phyloP scores from a whole-genome alignment of 345 rosid species.

The Eucalyptus marginata region DNA sequence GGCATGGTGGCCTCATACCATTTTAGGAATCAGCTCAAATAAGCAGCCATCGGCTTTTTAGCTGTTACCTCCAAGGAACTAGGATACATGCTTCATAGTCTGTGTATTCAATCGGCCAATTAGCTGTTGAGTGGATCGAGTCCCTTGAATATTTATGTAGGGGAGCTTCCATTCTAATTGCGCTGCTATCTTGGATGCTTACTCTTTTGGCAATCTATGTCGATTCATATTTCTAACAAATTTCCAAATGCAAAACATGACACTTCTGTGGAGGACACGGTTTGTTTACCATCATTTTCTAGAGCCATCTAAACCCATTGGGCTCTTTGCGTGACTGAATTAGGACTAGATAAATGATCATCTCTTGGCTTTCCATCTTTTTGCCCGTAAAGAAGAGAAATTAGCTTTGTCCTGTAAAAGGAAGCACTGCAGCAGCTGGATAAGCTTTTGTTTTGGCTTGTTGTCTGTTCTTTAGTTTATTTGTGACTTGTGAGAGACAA shows the following conservation, averaged over 20 bases:
- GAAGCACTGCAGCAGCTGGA: not conserved
- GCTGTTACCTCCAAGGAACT: not conserved
- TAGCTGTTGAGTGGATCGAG: not conserved
- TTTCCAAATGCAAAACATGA: not conserved
- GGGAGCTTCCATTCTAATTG: not conserved
- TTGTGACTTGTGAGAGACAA: not conserved
- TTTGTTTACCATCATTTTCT: not conserved
- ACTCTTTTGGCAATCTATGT: not conserved
- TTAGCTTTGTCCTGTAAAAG: not conserved
- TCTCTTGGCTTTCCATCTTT: too few relatives aligned
- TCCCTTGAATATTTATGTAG: not conserved
- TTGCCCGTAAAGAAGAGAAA: not conserved
- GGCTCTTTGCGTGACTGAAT: too few relatives aligned
- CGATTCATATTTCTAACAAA: not conserved
- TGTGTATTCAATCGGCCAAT: not conserved
- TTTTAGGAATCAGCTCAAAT: too few relatives aligned
- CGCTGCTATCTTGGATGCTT: too few relatives aligned
- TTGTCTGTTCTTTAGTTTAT: not conserved
- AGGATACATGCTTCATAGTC: not conserved
- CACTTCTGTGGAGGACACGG: not conserved
- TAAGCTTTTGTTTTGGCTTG: not conserved
- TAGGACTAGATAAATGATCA: too few relatives aligned
- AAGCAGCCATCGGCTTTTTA: too few relatives aligned
- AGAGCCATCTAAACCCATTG: too few relatives aligned
- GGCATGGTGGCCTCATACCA: too few relatives aligned